A percentile compares a stretch with the other conserved stretches of the same genome.
phyloP scores from a whole-genome alignment of 371 early-diverging fungal genomes.

The Circinella minor region DNA sequence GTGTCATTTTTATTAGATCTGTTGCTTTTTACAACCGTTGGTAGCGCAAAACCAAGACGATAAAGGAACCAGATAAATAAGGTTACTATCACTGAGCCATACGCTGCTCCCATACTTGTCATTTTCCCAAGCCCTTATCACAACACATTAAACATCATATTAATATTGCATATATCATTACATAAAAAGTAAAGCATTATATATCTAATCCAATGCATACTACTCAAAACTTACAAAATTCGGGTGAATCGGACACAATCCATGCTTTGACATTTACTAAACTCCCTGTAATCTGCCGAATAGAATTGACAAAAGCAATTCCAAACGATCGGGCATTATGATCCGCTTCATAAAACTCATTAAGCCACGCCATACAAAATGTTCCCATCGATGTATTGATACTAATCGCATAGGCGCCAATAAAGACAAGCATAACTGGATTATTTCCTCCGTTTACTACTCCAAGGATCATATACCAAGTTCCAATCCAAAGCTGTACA shows the following conservation, averaged over 20 bases:
- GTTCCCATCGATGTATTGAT: conserved; percentile 3
- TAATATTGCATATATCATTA: background rate
- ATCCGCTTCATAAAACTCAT: conserved; percentile 32
- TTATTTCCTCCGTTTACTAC: conserved; percentile 19
- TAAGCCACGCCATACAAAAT: conserved; percentile 6
- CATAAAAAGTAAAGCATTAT: background rate
- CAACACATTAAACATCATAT: too few species aligned
- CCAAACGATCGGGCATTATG: conserved; percentile 38
- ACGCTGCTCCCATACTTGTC: conserved; percentile 8
- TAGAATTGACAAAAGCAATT: conserved; percentile 41
- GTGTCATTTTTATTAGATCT: background rate
- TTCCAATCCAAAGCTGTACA: conserved; percentile 19
- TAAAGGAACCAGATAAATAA: conserved; percentile 7
- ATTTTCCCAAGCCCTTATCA: conserved; percentile 9
- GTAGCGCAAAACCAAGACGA: conserved; percentile 3
- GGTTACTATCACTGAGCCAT: conserved; percentile 15
- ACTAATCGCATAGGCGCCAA: conserved; percentile 14
- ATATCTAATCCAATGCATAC: too few species aligned
- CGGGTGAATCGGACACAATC: conserved; percentile 31
- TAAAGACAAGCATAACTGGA: conserved; percentile 16
- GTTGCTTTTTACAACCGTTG: background rate
- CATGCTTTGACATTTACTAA: conserved; percentile 40
- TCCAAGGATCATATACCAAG: conserved; percentile 25
- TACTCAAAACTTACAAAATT: conserved; percentile 19
- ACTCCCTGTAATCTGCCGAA: conserved; percentile 41